Evolutionary conservation across 805 yeast species (phyloP), one percentile per base, ranked within the genome.

Genomic region (Kluyveromyces starmeri): DNA sequence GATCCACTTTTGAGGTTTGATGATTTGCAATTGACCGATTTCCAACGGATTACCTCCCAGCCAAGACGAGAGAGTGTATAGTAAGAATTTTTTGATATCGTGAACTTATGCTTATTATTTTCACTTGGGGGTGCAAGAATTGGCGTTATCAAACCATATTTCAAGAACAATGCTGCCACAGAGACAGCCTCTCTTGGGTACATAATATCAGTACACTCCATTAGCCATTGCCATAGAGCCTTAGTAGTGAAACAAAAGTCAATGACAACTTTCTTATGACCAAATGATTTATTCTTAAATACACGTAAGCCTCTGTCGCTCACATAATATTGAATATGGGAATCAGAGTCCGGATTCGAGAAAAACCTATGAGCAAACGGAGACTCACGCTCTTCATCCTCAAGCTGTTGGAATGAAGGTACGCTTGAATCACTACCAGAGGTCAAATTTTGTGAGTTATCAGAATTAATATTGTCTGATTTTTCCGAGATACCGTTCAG

Each of bases 331-430:
- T 88, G 96, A 7, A 73, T 55, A 50, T 77, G 83, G 0, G 94
- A 67, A 43, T 82, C 89, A 0, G 94, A 81, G 50, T 82, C 94
- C 0, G 96, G 96, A 47, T 88, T 88, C 4, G 89, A 77, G 60
- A 85, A 85, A 48, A 71, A 83, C 26, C 71, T 67, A 48, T 83
- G 94, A 36, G 74, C 71, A 43, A 80, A 77, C 0, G 95, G 94
- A 4, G 83, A 75, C 5, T 39, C 44, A 35, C 67, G 48, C 4
- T 28, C 17, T 27, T 45, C 43, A 14, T 49, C 42, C 13, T 41
- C 34, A 15, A 53, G 24, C 9, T 41, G 36, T 2, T 34, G 30
- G 7, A 19, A 6, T 9, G 23, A 20, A 11, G 11, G 9, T n/a
- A n/a, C n/a, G n/a, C n/a, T n/a, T n/a, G n/a, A n/a, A n/a, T n/a